Base-by-base conservation (phyloP, 495 filamentous ascomycete genomes). In the Hypoxylon intermedium region DNA sequence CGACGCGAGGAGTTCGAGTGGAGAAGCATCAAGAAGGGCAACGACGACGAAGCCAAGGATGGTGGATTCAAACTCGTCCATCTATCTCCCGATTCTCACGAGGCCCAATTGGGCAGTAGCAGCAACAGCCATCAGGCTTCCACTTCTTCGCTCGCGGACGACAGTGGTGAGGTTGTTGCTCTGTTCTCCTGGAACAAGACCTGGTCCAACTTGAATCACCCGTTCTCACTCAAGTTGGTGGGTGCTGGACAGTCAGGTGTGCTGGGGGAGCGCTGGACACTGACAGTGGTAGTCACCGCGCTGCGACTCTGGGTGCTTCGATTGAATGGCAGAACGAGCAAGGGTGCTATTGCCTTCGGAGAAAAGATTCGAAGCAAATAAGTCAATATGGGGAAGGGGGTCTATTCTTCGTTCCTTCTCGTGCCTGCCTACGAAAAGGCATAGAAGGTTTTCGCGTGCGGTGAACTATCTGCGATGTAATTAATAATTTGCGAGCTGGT, bases 1-100 rank as follows among this genome's bases (percentile, higher is more conserved):
- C 18, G 23, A 11, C 47, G 47, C 21, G 56, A 42, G 41, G 16
- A 33, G 26, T 60, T 60, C 41, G 41, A 60, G 34, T 60, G 48
- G 40, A 31, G 41, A 12, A 33, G 30, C 30, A 33, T 33, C 3
- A 33, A 33, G 30, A 47, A 47, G 41, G 36, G 47, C 41, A 45
- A 47, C 18, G 23, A 7, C 23, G 34, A 26, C 5, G 43, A 56
- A 15, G 43, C 23, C 7, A 47, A 41, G 33, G 12, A 28, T 3
- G 18, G 45, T 12, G 53, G 53, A 2, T 56, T 56, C 15, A 47
- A 41, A 11, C 43, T 48, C 5, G 33, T 56, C 9, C 30, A 33
- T 40, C 42, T n/a, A 42, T 36, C 9, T 28, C 51, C 7, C 9
- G 18, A 16, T 16, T 5, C 18, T 3, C 38, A 0, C 18, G 16